phyloP scores from a whole-genome alignment of 23 red algal species.

The Gracilaria domingensis region DNA sequence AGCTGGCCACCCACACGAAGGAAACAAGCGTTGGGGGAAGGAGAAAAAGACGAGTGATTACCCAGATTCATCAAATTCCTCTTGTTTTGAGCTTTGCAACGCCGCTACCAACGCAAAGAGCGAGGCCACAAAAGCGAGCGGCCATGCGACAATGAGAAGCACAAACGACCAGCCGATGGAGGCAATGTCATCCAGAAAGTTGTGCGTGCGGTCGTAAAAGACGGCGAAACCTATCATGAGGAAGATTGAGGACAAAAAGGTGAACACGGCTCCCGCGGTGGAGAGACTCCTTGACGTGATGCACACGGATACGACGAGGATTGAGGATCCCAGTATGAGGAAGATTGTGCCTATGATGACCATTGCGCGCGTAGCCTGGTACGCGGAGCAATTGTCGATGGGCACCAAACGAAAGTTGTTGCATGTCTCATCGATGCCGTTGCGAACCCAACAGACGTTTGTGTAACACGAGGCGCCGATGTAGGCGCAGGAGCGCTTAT shows the following conservation, averaged over 20 bases:
- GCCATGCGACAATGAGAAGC: constrained; percentile 73
- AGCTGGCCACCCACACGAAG: not conserved
- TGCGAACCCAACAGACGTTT: constrained; percentile 71
- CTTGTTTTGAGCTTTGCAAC: not conserved
- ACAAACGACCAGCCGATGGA: constrained; percentile 72
- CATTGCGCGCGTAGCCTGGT: constrained; percentile 72
- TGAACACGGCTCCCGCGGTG: constrained; percentile 29
- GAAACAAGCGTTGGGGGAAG: not conserved
- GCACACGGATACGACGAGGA: constrained; percentile 65
- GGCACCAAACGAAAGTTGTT: constrained; percentile 38
- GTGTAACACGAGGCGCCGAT: constrained; percentile 75
- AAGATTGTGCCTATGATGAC: constrained; percentile 68
- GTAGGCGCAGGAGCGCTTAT: constrained; percentile 69
- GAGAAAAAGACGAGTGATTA: not conserved
- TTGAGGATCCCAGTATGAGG: constrained; percentile 62
- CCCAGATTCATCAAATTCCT: not conserved
- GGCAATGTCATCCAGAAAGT: constrained; percentile 39
- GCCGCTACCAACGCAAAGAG: constrained; percentile 29
- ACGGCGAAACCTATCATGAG: constrained; percentile 81
- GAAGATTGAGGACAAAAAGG: constrained; percentile 51
- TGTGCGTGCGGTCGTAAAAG: constrained; percentile 51
- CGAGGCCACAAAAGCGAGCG: constrained; percentile 55
- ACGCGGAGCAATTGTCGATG: constrained; percentile 66
- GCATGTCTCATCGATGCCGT: constrained; percentile 47
- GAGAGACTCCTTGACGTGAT: constrained; percentile 29